Evolutionary conservation across 2,329 filamentous ascomycete genomes (phyloP), one percentile per base, ranked within the genome.

Genomic region (Penicillium digitatum): DNA sequence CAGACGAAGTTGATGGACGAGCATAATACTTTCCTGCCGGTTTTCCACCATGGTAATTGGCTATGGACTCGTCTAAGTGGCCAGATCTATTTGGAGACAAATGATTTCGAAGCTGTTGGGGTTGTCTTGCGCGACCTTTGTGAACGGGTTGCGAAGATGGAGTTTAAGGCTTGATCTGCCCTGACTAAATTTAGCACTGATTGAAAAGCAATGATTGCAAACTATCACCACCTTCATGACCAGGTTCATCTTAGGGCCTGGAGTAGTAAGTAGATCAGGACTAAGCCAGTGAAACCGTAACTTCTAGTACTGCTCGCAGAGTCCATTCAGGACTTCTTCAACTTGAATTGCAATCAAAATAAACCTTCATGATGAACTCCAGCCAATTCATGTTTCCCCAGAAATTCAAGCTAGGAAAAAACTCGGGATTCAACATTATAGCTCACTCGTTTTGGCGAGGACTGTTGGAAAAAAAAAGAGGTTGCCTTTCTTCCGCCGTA

Each of bases 11-110:
- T 89, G 57, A 72, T 84, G 14, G 65, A 74, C 0, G 81, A 87
- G n/a, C 82, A 85, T 69, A 79, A 86, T 52, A 94, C 90, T 0
- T 93, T 90, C 65, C 73, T 94, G 48, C 79, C 86, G 1, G 67
- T 88, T 3, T 84, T 84, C 54, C 72, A 80, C 9, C 84, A 91
- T 61, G 79, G 74, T 0, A 81, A 80, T 0, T 78, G 79, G 50
- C 82, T 86, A 69, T 96, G 88, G 88, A 78, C 81, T 0, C 78
- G 93, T 46, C 66, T 95, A 45, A 91, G 88, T 68, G 89, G 83
- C 14, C 91, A 96, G 78, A 81, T 94, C 0, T 97, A 94, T 69
- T 74, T 96, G n/a, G 89, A 90, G 26, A 69, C 87, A 60, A 79
- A 79, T 12, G 91, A 96, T 71, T 96, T 94, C 67, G 82, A 87